A percentile compares a stretch with the other conserved stretches of the same genome.
These are phyloP conservation scores for Hanseniaspora thailandica DNA, from an alignment of 805 yeast species.

Conservation along the genomic window DNA sequence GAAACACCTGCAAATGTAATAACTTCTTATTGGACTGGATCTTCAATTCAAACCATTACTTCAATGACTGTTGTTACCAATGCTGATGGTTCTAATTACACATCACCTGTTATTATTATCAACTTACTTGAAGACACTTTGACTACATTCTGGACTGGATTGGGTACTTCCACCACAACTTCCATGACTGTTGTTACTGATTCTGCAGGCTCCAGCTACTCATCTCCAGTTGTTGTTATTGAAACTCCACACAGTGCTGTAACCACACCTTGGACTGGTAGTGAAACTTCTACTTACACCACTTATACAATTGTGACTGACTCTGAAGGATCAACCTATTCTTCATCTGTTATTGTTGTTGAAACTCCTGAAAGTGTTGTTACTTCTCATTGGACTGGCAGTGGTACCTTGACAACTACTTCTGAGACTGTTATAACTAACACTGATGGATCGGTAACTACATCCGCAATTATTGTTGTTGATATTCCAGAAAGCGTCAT, in stretches of 20 bases:
- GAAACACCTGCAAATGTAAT: neutral
- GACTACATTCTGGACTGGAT: neutral
- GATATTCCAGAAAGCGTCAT: neutral
- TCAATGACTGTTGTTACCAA: too few species aligned
- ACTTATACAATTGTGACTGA: conserved; percentile 2
- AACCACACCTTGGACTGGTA: neutral
- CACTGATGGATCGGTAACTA: too few species aligned
- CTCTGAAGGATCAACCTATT: conserved; percentile 14
- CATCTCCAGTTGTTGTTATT: neutral
- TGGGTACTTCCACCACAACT: neutral
- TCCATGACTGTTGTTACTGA: neutral
- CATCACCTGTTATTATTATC: too few species aligned
- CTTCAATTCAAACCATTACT: too few species aligned
- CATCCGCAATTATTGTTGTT: too few species aligned
- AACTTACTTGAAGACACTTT: neutral
- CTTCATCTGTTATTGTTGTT: conserved; percentile 13
- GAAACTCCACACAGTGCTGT: neutral
- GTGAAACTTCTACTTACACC: neutral
- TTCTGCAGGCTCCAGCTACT: neutral
- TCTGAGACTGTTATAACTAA: too few species aligned
- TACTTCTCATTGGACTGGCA: too few species aligned
- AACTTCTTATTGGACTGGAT: too few species aligned
- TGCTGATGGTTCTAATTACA: too few species aligned
- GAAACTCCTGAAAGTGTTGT: conserved; percentile 14
- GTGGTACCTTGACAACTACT: too few species aligned